Percentiles rank a stretch among this genome's conserved stretches.
Conservation (phyloP, 164 flowering plant species). For the Akebia trifoliata region DNA sequence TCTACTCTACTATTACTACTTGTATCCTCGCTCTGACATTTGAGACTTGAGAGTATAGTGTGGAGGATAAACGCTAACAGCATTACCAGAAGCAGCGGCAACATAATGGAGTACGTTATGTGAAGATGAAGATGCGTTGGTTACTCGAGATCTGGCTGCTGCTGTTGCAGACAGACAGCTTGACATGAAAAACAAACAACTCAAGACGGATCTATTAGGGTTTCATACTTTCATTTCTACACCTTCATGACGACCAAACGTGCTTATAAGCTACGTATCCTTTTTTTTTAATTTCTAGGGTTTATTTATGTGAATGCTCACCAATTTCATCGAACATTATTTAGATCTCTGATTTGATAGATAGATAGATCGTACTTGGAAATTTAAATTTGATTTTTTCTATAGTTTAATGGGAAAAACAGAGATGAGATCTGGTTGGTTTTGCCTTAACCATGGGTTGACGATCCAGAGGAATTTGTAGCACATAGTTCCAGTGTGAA, state of each 20-base stretch:
- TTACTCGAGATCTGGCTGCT: constrained; percentile 16
- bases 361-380: too few relatives aligned
- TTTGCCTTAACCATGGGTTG: constrained; percentile 31
- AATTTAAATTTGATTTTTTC: too few relatives aligned
- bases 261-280: constrained; percentile 92
- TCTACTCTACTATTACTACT: too few relatives aligned
- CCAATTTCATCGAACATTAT: too few relatives aligned
- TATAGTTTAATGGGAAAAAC: not conserved
- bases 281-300: constrained; percentile 14
- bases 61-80: not conserved
- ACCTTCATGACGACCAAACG: constrained; percentile 66
- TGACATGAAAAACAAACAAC: constrained; percentile 9
- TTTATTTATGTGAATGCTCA: not conserved
- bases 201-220: constrained; percentile 3
- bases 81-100: not conserved
- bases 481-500: constrained; percentile 90
- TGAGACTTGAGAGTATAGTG: too few relatives aligned
- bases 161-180: not conserved
- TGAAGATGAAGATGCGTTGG: constrained; percentile 8
- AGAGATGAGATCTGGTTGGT: not conserved
- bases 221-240: constrained; percentile 2
- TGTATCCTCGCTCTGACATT: too few relatives aligned
- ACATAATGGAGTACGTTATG: not conserved
- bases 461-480: constrained; percentile 82
- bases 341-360: too few relatives aligned